Evolutionary conservation across 768 basidiomycete genomes (phyloP), one percentile per base, ranked within the genome.

Genomic region (Coprinopsis cinerea): DNA sequence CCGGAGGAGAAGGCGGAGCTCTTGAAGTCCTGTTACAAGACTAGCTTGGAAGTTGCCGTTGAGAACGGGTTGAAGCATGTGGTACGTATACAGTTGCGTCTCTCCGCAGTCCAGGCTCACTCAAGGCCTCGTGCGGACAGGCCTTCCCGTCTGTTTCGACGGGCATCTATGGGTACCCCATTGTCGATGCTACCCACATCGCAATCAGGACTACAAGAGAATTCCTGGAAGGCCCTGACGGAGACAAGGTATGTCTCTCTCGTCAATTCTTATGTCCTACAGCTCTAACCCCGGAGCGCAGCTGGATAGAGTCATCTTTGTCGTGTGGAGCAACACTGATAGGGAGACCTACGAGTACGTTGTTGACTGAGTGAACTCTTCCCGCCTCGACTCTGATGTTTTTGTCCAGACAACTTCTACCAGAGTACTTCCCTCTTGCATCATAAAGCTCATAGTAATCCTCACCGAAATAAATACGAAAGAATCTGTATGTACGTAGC

Each of bases 131-230:
- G 11, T 24, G 42, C 6, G 30, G 13, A 17, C 51, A 91, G 90
- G 88, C 88, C 2, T 90, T 92, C 56, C 84, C 85, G 4, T 83
- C 80, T 4, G 79, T 92, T 44, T 91, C 89, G 2, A 90, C 88
- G 0, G 90, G 77, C 0, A 69, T 88, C 14, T 92, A 88, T 53
- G 77, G 83, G 2, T 92, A 91, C 64, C 90, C 89, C 1, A 80
- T 88, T 39, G 64, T 67, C 37, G 81, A 79, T 55, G 90, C 89
- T 0, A 83, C 90, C 0, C 76, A 76, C 25, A 73, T 92, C 46
- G 88, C 89, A 2, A 62, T 91, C 47, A 66, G 74, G 23, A 71
- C 74, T 23, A 78, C 75, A 13, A 73, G 87, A 44, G 63, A 72
- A 26, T 81, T 81, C 47, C 61, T 81, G 34, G 83, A 88, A 20